Evolutionary conservation across 1,284 basidiomycete genomes (phyloP).

Genomic region (Ustilago trichophora): DNA sequence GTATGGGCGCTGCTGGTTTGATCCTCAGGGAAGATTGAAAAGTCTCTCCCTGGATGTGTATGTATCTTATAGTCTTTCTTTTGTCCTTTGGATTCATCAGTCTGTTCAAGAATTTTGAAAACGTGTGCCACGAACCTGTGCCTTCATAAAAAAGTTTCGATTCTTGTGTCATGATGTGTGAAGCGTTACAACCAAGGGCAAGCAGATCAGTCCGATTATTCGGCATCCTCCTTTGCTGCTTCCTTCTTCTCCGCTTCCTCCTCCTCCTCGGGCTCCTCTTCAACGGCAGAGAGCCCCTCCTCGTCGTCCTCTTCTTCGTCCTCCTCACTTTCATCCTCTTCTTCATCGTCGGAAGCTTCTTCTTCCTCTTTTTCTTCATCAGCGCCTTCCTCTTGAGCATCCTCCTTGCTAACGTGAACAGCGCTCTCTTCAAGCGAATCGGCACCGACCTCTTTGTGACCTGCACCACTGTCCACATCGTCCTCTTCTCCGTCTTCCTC

Average conservation of each 20-base stretch:
- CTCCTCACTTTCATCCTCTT: constrained; percentile 32
- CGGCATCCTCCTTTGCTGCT: background rate
- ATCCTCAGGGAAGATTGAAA: constrained; percentile 73
- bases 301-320: constrained; percentile 69
- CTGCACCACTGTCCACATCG: constrained; percentile 45
- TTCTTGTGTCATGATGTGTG: no score
- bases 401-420: constrained; percentile 18
- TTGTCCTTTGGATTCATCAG: no score
- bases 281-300: constrained; percentile 42
- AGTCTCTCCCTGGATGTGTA: no score
- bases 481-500: constrained; percentile 50
- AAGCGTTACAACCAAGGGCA: no score
- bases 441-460: constrained; percentile 43
- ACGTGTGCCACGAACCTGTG: no score
- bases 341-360: no score
- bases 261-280: constrained; percentile 43
- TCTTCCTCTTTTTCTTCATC: constrained; percentile 66
- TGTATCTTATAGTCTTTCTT: no score
- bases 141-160: no score
- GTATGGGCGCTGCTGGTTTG: constrained; percentile 84
- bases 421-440: constrained; percentile 22
- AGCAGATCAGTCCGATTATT: no score
- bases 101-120: no score
- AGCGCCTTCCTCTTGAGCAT: constrained; percentile 43
- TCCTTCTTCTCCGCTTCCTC: constrained; percentile 10